Conservation (phyloP, 2,329 filamentous ascomycete genomes). For the Pseudopyrenochaeta lycopersici region DNA sequence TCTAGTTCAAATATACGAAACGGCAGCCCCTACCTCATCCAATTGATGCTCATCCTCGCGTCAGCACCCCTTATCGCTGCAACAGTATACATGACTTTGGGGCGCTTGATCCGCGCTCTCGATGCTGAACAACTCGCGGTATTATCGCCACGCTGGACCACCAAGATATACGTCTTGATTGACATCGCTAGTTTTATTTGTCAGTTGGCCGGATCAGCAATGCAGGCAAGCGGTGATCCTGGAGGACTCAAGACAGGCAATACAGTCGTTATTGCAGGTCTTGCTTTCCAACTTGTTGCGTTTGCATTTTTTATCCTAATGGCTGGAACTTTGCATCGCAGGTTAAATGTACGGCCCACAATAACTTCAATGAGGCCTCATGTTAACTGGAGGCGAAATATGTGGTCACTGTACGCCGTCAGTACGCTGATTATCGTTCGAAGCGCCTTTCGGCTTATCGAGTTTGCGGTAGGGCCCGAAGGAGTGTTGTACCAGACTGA, state of each 20-base stretch:
- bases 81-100: conserved; percentile 59
- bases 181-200: conserved; percentile 29
- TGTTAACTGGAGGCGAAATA: conserved; percentile 16
- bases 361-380: background rate
- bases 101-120: conserved; percentile 53
- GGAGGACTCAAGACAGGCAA: conserved; percentile 13
- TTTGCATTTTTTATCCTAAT: conserved; percentile 23
- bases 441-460: conserved; percentile 22
- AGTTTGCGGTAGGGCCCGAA: conserved; percentile 17
- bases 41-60: conserved; percentile 56
- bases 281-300: conserved; percentile 22
- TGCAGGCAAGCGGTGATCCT: conserved; percentile 20
- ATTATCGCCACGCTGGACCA: conserved; percentile 45
- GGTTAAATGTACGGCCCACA: conserved; percentile 16
- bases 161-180: conserved; percentile 29
- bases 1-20: conserved; percentile 18
- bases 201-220: conserved; percentile 28
- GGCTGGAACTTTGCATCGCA: conserved; percentile 14
- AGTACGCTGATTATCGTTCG: conserved; percentile 21
- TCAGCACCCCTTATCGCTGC: conserved; percentile 61
- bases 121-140: conserved; percentile 50
- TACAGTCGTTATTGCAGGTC: conserved; percentile 18
- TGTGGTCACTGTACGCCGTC: conserved; percentile 18
- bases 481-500: conserved; percentile 19
- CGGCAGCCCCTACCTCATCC: conserved; percentile 50